These are phyloP conservation scores for Phialophora tarda DNA, from an alignment of 2,329 filamentous ascomycete genomes.

Conservation along the genomic window DNA sequence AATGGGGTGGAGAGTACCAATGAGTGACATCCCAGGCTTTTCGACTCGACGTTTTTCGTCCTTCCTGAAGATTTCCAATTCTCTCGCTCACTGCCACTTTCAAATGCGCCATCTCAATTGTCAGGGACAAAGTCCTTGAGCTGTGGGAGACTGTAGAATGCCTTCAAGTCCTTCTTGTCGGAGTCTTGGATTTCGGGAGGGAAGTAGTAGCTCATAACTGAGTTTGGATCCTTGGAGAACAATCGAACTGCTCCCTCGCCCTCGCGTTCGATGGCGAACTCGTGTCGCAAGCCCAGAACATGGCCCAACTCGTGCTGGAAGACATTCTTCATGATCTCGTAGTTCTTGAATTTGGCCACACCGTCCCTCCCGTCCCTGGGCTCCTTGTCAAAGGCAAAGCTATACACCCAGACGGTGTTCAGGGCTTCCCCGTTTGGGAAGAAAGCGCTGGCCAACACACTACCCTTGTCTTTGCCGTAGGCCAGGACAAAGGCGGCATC, in stretches of 20 bases:
- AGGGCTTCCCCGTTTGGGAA: slow-evolving; percentile 18
- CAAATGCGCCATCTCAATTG: neutral
- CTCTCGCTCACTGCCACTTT: neutral
- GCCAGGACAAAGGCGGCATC: slow-evolving; percentile 25
- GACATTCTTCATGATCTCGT: slow-evolving; percentile 28
- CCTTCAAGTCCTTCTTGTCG: slow-evolving; percentile 14
- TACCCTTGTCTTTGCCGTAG: slow-evolving; percentile 16
- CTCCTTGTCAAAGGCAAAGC: slow-evolving; percentile 14
- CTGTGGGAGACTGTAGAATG: slow-evolving; percentile 3
- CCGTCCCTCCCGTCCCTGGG: neutral
- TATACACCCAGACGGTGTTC: slow-evolving; percentile 24
- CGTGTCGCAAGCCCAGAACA: slow-evolving; percentile 28
- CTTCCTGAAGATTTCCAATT: neutral
- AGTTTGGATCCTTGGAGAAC: slow-evolving; percentile 12
- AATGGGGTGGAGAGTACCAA: slow-evolving; percentile 1
- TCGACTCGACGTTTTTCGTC: neutral
- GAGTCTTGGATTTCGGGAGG: slow-evolving; percentile 18
- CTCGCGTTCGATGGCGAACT: slow-evolving; percentile 23
- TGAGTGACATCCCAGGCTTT: slow-evolving; percentile 8
- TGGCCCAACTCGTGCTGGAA: slow-evolving; percentile 32
- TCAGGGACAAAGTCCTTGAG: slow-evolving; percentile 3
- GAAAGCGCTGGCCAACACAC: slow-evolving; percentile 28
- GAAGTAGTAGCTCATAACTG: slow-evolving; percentile 27
- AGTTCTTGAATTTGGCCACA: slow-evolving; percentile 15
- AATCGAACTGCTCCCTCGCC: slow-evolving; percentile 17